Conservation (phyloP, 768 basidiomycete genomes). For the Porphyrellus cyaneotinctus region DNA sequence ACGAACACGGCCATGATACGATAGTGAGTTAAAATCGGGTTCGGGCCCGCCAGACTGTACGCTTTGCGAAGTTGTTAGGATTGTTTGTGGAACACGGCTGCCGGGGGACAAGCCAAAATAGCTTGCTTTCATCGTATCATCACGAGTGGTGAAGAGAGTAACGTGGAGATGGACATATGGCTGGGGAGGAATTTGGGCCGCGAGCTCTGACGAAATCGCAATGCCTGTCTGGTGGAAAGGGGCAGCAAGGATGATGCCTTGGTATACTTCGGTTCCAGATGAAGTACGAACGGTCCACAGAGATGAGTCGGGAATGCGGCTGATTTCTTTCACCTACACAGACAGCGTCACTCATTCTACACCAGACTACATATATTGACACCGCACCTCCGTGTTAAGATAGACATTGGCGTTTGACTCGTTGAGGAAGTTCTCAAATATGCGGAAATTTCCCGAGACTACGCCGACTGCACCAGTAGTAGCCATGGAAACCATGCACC, state of each 20-base stretch:
- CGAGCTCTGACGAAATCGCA: conserved; percentile 43
- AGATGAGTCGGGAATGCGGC: conserved; percentile 39
- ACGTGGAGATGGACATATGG: conserved; percentile 86
- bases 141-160: conserved; percentile 80
- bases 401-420: conserved; percentile 64
- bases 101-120: conserved; percentile 61
- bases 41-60: conserved; percentile 47
- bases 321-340: conserved; percentile 51
- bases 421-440: conserved; percentile 80
- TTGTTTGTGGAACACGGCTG: conserved; percentile 49
- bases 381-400: conserved; percentile 62
- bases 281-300: conserved; percentile 53
- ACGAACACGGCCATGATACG: conserved; percentile 63
- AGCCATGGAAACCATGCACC: conserved; percentile 68
- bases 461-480: conserved; percentile 63
- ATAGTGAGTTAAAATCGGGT: conserved; percentile 85
- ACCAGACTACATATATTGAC: neutral
- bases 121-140: conserved; percentile 51
- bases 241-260: conserved; percentile 79
- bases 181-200: conserved; percentile 56
- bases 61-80: conserved; percentile 74
- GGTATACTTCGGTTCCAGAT: conserved; percentile 50
- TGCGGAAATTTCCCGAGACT: conserved; percentile 74
- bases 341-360: neutral
- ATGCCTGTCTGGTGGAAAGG: conserved; percentile 75